A percentile compares a stretch with the other conserved stretches of the same genome.
Evolutionary conservation across 2,329 filamentous ascomycete species (phyloP).

Genomic region (Triangularia setosa): DNA sequence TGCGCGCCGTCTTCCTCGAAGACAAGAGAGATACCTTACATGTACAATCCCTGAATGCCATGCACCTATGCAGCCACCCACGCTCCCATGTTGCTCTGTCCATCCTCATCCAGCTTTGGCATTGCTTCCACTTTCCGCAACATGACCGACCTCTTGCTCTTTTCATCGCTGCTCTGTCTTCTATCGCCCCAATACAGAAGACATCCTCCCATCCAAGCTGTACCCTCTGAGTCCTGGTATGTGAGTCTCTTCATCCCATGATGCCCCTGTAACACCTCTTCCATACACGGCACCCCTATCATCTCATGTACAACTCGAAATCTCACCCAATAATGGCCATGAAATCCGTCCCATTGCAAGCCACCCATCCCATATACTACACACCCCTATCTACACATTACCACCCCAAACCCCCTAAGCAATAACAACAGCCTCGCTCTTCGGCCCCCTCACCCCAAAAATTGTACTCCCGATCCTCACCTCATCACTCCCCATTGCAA

Average conservation of each 20-base stretch:
- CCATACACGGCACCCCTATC: too few relatives aligned
- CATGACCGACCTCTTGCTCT: not conserved
- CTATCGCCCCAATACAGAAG: not conserved
- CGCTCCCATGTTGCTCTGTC: not conserved
- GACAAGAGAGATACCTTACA: not conserved
- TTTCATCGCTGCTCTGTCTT: not conserved
- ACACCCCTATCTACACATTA: not conserved
- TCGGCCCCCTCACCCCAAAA: conserved; percentile 78
- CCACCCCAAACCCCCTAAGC: conserved; percentile 36
- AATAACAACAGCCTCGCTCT: conserved; percentile 70
- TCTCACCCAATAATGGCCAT: too few relatives aligned
- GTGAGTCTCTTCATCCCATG: not conserved
- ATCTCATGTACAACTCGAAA: not conserved
- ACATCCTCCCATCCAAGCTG: not conserved
- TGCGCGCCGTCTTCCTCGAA: not conserved
- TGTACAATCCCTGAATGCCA: not conserved
- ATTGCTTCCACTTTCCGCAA: not conserved
- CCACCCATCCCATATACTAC: not conserved
- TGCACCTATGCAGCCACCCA: not conserved
- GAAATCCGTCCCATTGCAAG: too few relatives aligned
- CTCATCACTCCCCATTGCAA: conserved; percentile 78
- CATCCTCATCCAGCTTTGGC: not conserved
- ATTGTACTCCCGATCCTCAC: conserved; percentile 92
- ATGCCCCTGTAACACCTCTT: not conserved
- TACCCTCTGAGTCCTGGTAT: not conserved